Base-by-base conservation (phyloP, 1,284 basidiomycete species). In the Paramarasmius palmivorus region DNA sequence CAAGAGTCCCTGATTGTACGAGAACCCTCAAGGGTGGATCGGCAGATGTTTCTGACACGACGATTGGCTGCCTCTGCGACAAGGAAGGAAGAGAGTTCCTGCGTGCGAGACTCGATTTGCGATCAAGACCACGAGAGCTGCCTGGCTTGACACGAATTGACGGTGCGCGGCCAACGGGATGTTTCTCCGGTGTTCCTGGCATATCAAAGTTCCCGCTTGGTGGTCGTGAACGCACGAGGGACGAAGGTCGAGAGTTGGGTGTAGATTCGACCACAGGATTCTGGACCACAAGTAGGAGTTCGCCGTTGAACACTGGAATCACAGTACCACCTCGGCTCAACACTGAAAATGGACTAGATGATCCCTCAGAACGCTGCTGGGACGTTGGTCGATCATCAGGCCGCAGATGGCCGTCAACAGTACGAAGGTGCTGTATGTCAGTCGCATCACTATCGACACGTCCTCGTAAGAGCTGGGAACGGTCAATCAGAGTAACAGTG, bases 41-140 rank as follows among this genome's bases (percentile, higher is more conserved):
- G 1, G 81, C 78, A 0, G 82, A 79, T 0, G 78, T 73, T 60
- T 88, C 85, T 0, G 77, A 63, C 5, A 79, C 69, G n/a, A 84
- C 72, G 22, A 85, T 74, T 50, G 78, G 81, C 2, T 78, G 72
- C 10, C 82, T 75, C 37, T 82, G 79, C 1, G 87, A 86, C n/a
- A 91, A 75, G 0, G 86, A 80, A 19, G 90, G 90, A 8, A 92
- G 69, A 1, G 90, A 92, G 59, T 81, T 90, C n/a, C 90, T 77
- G 14, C 87, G 79, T 0, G 84, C 82, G 44, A 86, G 64, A 62
- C 88, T 91, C 10, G 83, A 75, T 65, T 91, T 91, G 14, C 90
- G 81, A 41, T 91, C 88, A 20, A 90, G 61, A 0, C 78, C 79
- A 29, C 85, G 80, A 0, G 82, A 82, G 0, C 84, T 76, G 29